Evolutionary conservation across 179 eudicot species (phyloP).

Genomic region (Beta macrorhiza): DNA sequence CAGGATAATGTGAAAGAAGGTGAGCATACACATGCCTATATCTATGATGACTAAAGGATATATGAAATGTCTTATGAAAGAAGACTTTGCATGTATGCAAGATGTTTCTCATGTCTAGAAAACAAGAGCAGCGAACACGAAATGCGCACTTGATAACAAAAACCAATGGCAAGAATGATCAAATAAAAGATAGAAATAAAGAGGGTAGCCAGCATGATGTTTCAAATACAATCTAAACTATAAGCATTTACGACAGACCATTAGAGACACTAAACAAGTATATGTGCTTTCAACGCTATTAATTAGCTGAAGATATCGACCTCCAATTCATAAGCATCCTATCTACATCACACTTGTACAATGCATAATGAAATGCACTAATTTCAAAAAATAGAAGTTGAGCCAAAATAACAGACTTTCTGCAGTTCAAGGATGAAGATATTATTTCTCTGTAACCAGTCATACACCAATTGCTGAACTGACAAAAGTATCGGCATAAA

Average conservation of each 20-base stretch:
- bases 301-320: neutral
- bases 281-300: neutral
- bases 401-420: neutral
- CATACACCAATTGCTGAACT: neutral
- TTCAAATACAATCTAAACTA: neutral
- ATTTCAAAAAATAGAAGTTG: neutral
- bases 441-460: neutral
- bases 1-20: neutral
- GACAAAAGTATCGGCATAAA: conserved; percentile 1
- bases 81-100: too few relatives aligned
- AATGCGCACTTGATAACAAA: too few relatives aligned
- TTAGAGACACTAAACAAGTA: neutral
- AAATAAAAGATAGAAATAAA: neutral
- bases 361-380: neutral
- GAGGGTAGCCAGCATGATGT: neutral
- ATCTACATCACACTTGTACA: neutral
- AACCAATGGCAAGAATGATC: neutral
- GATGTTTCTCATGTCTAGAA: too few relatives aligned
- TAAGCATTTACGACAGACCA: neutral
- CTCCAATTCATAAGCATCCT: neutral
- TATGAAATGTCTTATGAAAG: too few relatives aligned
- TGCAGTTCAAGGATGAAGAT: neutral
- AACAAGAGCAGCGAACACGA: neutral
- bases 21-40: neutral
- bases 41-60: neutral